phyloP scores from a whole-genome alignment of 345 rosid species.

The Mercurialis annua region DNA sequence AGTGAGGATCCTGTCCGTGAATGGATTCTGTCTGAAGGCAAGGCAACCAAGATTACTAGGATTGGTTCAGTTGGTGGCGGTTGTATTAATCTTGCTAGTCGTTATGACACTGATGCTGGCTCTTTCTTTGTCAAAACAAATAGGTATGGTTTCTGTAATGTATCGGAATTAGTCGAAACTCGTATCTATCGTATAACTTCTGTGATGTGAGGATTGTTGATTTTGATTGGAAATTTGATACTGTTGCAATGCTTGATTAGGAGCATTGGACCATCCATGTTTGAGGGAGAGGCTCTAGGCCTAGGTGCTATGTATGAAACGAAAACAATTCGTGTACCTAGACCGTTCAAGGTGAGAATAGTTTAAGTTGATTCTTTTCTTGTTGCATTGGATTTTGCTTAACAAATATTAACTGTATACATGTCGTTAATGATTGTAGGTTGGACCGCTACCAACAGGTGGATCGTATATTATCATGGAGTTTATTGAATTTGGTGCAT shows the following conservation, averaged over 20 bases:
- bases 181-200: background rate
- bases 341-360: conserved; percentile 68
- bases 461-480: conserved; percentile 95
- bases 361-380: conserved; percentile 3
- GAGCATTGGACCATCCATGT: conserved; percentile 81
- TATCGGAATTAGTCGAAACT: background rate
- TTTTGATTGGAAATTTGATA: conserved; percentile 12
- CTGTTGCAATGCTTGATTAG: conserved; percentile 34
- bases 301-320: conserved; percentile 83
- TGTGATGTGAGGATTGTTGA: background rate
- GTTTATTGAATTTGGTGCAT: conserved; percentile 70
- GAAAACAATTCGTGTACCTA: conserved; percentile 69
- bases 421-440: conserved; percentile 36
- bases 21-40: conserved; percentile 88
- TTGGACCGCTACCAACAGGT: conserved; percentile 67
- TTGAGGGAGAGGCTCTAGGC: conserved; percentile 91
- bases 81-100: conserved; percentile 76
- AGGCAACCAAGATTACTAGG: conserved; percentile 62
- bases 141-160: conserved; percentile 35
- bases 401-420: background rate
- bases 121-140: conserved; percentile 88
- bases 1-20: conserved; percentile 76
- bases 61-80: conserved; percentile 86
- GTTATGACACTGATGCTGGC: conserved; percentile 76
- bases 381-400: conserved; percentile 5